Percentiles rank a stretch among this genome's conserved stretches.
These are phyloP conservation scores for Microthyrium microscopicum DNA, from an alignment of 2,329 filamentous ascomycete genomes.

Conservation along the genomic window DNA sequence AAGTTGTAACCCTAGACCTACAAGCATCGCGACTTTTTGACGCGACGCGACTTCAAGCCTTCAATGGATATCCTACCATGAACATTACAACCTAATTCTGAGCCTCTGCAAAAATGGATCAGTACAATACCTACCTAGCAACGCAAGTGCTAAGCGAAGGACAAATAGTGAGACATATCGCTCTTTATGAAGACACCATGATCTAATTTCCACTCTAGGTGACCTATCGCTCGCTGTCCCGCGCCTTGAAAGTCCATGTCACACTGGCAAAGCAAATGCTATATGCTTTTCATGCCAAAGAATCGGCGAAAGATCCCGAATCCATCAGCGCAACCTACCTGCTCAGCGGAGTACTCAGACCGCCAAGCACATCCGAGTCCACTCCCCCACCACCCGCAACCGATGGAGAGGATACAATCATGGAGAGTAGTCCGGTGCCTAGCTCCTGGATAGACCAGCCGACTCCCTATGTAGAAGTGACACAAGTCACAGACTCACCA, in stretches of 20 bases:
- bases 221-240: constrained; percentile 72
- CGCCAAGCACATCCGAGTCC: constrained; percentile 12
- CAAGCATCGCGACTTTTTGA: too few relatives aligned
- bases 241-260: constrained; percentile 67
- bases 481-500: too few relatives aligned
- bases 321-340: constrained; percentile 88
- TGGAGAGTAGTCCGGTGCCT: constrained; percentile 51
- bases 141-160: constrained; percentile 62
- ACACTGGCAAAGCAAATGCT: constrained; percentile 84
- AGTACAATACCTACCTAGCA: constrained; percentile 55
- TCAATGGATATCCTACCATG: not conserved
- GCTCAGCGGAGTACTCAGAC: constrained; percentile 50
- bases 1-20: not conserved
- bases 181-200: not conserved
- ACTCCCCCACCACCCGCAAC: constrained; percentile 12
- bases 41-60: constrained; percentile 1
- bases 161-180: constrained; percentile 39
- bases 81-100: constrained; percentile 1
- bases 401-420: constrained; percentile 47
- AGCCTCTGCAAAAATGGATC: constrained; percentile 25
- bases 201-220: constrained; percentile 37
- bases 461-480: too few relatives aligned
- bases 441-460: constrained; percentile 35
- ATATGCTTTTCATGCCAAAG: constrained; percentile 64
- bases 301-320: constrained; percentile 57